Evolutionary conservation across 2,329 filamentous ascomycete genomes (phyloP), one percentile per base, ranked within the genome.

Genomic region (Didymella segeticola): DNA sequence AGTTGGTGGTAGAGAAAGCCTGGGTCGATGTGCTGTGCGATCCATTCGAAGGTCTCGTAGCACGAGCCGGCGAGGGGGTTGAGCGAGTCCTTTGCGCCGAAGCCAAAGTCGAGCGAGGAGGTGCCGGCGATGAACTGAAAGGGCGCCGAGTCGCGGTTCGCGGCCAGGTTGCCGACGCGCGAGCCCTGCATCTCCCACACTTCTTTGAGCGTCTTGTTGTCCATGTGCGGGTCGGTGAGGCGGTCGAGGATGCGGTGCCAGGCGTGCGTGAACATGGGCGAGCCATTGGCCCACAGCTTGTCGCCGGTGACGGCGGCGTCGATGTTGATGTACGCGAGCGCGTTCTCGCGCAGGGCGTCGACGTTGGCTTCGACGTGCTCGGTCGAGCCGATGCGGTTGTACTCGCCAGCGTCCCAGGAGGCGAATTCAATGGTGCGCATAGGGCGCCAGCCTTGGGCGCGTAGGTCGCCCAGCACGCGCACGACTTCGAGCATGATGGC

Each of bases 351-450:
- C 6, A 99, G 81, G 3, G 78, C 73, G 0, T 93, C 86, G 23
- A 91, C 80, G 62, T 93, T 88, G 39, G 89, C 88, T 77, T 99
- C 95, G 38, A 99, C 95, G 67, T 89, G 93, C 73, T 99, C 95
- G 1, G 95, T 98, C 10, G 91, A 96, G 8, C 95, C 95, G 53
- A 96, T 90, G 38, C 95, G 79, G 74, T 97, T 97, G 78, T 96
- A 98, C 74, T 93, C 91, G 63, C 89, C 89, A 4, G 86, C 95
- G 73, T 99, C 95, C 95, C 95, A 99, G 27, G 91, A 96, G 69
- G 93, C 92, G 74, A 99, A 98, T 72, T 96, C 90, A 60, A 99
- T 96, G 3, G 91, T 96, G n/a, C 95, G 88, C 14, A 96, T 80
- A 1, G 95, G 95, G 22, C 90, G 84, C 95, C 95, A 99, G 47